Percentiles rank a stretch among this genome's conserved stretches.
Conservation (phyloP, 768 basidiomycete species). For the Pleurotus sapidus region DNA sequence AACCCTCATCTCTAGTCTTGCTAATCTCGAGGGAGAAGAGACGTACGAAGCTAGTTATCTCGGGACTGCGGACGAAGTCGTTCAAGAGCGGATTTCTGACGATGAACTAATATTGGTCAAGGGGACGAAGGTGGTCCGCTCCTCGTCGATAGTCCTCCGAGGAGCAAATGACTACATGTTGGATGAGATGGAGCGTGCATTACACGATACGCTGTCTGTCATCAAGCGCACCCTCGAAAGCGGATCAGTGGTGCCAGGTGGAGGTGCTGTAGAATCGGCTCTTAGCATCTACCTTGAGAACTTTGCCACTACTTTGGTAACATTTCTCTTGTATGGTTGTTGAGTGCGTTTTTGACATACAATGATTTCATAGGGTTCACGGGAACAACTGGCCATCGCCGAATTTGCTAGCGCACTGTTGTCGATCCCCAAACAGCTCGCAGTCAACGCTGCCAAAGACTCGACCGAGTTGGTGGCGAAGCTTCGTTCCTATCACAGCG, state of each 20-base stretch:
- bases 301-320: slow-evolving; percentile 94
- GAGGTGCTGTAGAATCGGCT: slow-evolving; percentile 96
- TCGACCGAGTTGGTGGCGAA: slow-evolving; percentile 97
- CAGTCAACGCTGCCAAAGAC: slow-evolving; percentile 98
- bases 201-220: slow-evolving; percentile 92
- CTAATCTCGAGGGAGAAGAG: slow-evolving; percentile 97
- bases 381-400: slow-evolving; percentile 98
- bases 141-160: slow-evolving; percentile 87
- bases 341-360: slow-evolving; percentile 8
- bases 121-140: slow-evolving; percentile 95
- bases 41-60: slow-evolving; percentile 91
- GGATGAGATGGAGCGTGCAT: slow-evolving; percentile 97
- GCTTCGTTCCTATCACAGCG: slow-evolving; percentile 94
- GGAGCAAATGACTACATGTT: slow-evolving; percentile 99
- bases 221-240: slow-evolving; percentile 98
- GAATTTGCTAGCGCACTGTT: slow-evolving; percentile 93
- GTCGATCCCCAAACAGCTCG: slow-evolving; percentile 93
- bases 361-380: slow-evolving; percentile 68
- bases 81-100: slow-evolving; percentile 96
- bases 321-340: slow-evolving; percentile 22
- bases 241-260: slow-evolving; percentile 93
- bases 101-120: slow-evolving; percentile 97
- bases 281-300: slow-evolving; percentile 97
- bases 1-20: slow-evolving; percentile 86
- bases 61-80: slow-evolving; percentile 93